phyloP scores from a whole-genome alignment of 768 basidiomycete species.

The Leccinellum albellum region DNA sequence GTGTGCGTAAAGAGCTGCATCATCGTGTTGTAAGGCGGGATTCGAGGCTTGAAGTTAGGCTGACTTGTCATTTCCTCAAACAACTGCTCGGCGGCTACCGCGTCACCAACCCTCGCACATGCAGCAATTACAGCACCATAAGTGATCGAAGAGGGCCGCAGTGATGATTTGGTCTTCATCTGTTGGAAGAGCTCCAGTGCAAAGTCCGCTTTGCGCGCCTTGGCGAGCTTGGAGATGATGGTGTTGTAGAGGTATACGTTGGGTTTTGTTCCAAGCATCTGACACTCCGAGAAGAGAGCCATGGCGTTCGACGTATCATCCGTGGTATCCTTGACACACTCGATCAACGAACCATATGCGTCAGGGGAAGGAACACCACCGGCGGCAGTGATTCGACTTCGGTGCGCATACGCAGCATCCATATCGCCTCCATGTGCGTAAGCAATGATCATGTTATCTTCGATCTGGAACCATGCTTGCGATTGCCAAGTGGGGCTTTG shows the following conservation, averaged over 20 bases:
- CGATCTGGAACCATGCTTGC: conserved; percentile 69
- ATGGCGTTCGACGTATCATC: conserved; percentile 90
- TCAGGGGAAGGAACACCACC: conserved; percentile 81
- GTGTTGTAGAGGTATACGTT: conserved; percentile 95
- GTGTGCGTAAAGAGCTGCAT: conserved; percentile 93
- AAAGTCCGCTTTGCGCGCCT: conserved; percentile 88
- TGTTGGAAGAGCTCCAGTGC: conserved; percentile 84
- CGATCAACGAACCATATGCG: conserved; percentile 88
- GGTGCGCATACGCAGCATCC: conserved; percentile 77
- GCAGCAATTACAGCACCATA: conserved; percentile 94
- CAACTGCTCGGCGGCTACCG: conserved; percentile 70
- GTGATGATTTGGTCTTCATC: conserved; percentile 61
- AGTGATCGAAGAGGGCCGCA: conserved; percentile 79
- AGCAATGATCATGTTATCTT: conserved; percentile 88
- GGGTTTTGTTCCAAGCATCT: conserved; percentile 61
- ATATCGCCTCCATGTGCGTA: conserved; percentile 78
- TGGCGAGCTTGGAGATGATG: conserved; percentile 92
- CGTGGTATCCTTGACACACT: conserved; percentile 87
- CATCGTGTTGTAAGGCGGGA: conserved; percentile 98
- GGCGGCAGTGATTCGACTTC: conserved; percentile 69
- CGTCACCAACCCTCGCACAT: conserved; percentile 90
- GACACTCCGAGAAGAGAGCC: conserved; percentile 77
- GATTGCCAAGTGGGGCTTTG: conserved; percentile 46
- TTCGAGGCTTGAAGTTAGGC: conserved; percentile 76
- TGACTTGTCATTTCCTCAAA: conserved; percentile 81